Evolutionary conservation across 2,329 filamentous ascomycete species (phyloP).

Genomic region (Aspergillus luchuensis): DNA sequence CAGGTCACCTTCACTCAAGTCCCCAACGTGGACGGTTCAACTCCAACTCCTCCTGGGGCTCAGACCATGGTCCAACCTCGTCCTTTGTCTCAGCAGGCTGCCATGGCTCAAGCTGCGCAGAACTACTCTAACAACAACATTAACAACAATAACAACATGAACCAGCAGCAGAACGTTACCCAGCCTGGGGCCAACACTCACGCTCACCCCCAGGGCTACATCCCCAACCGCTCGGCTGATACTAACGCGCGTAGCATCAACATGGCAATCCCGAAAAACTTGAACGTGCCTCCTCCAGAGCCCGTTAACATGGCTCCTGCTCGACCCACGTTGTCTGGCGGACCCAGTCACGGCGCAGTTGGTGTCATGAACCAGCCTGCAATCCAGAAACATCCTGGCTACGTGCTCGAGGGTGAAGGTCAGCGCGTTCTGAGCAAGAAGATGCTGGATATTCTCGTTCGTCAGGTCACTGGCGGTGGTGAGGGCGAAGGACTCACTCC

Average conservation of each 20-base stretch:
- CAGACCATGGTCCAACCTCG: slow-evolving; percentile 40
- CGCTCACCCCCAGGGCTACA: slow-evolving; percentile 45
- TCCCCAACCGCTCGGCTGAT: slow-evolving; percentile 44
- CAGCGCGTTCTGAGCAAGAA: slow-evolving; percentile 96
- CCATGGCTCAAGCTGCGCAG: slow-evolving; percentile 49
- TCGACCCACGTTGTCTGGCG: slow-evolving; percentile 82
- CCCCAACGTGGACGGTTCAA: slow-evolving; percentile 35
- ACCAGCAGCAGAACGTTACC: slow-evolving; percentile 30
- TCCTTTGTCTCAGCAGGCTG: slow-evolving; percentile 49
- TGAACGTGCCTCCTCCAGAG: slow-evolving; percentile 71
- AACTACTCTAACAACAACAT: slow-evolving; percentile 41
- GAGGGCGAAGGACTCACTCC: slow-evolving; percentile 79
- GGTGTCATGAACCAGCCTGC: slow-evolving; percentile 88
- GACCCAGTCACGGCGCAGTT: slow-evolving; percentile 70
- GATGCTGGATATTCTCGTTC: slow-evolving; percentile 91
- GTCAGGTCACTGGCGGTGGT: slow-evolving; percentile 82
- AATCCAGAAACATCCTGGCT: slow-evolving; percentile 76
- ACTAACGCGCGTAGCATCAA: slow-evolving; percentile 56
- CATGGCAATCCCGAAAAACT: slow-evolving; percentile 79
- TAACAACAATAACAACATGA: slow-evolving; percentile 24
- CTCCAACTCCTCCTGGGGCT: slow-evolving; percentile 34
- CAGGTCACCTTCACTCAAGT: slow-evolving; percentile 36
- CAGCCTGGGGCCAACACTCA: slow-evolving; percentile 39
- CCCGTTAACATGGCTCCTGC: slow-evolving; percentile 71
- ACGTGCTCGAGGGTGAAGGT: slow-evolving; percentile 86